Percentiles rank a stretch among this genome's conserved stretches.
Evolutionary conservation across 2,329 filamentous ascomycete genomes (phyloP).

Genomic region (Cordyceps fumosorosea): DNA sequence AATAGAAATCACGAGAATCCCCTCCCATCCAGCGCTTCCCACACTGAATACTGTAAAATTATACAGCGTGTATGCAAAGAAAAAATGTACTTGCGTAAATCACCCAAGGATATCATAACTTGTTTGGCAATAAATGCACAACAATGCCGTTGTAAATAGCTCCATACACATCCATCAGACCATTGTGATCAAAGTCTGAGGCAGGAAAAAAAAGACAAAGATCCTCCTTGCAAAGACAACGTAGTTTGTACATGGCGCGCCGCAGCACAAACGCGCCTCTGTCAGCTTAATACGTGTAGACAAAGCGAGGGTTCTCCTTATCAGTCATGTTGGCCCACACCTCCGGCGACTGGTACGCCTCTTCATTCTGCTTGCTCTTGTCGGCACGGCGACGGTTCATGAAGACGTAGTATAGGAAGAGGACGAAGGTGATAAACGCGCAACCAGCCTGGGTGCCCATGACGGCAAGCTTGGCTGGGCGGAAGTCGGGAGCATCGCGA

Average conservation of each 20-base stretch:
- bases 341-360: constrained; percentile 33
- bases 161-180: background rate
- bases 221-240: background rate
- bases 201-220: background rate
- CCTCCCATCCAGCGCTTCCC: background rate
- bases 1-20: background rate
- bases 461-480: constrained; percentile 48
- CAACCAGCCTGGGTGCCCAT: constrained; percentile 43
- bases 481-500: constrained; percentile 44
- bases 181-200: too few species aligned
- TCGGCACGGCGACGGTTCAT: constrained; percentile 36
- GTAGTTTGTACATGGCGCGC: background rate
- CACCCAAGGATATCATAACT: background rate
- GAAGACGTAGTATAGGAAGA: constrained; percentile 46
- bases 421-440: constrained; percentile 32
- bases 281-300: constrained; percentile 39
- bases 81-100: background rate
- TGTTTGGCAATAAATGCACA: background rate
- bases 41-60: background rate
- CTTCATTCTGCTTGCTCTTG: constrained; percentile 29
- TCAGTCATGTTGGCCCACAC: constrained; percentile 48
- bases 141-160: background rate
- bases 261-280: background rate
- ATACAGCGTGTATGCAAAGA: background rate
- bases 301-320: constrained; percentile 49